Conservation (phyloP, 352 stramenopile genomes). For the Globisporangium sylvaticum region DNA sequence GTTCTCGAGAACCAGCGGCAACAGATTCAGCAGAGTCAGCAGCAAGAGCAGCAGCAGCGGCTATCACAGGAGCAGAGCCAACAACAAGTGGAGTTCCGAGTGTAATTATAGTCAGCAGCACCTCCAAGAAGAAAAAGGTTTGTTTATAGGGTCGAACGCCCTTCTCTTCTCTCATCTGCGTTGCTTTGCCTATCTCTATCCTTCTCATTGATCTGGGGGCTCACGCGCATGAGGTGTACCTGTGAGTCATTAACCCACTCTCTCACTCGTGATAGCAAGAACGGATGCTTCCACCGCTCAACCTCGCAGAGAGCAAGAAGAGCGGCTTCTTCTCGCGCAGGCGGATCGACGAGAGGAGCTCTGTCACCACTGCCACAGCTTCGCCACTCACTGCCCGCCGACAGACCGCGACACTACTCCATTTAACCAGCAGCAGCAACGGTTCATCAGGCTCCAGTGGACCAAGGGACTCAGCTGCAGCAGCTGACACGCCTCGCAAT, state of each 20-base stretch:
- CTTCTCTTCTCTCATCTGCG: not conserved
- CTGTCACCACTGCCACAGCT: not conserved
- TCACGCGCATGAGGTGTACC: not conserved
- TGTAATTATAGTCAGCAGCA: not conserved
- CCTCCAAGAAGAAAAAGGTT: not conserved
- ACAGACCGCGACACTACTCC: not conserved
- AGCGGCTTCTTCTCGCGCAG: constrained; percentile 33
- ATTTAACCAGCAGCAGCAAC: not conserved
- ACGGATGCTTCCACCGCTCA: constrained; percentile 41
- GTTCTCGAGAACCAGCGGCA: not conserved
- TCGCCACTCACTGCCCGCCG: not conserved
- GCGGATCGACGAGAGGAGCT: constrained; percentile 18
- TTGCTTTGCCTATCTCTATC: not conserved
- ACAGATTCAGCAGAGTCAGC: not conserved
- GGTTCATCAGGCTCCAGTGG: not conserved
- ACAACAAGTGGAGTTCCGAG: not conserved
- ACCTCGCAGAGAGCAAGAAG: constrained; percentile 34
- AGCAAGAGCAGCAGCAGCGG: not conserved
- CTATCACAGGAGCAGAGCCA: not conserved
- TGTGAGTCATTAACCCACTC: not conserved
- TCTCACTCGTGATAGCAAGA: not conserved
- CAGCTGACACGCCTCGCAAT: not conserved
- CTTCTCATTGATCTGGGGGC: not conserved
- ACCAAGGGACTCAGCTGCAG: not conserved
- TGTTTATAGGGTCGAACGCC: not conserved